Conservation (phyloP, 345 rosid species). For the Litchi chinensis region DNA sequence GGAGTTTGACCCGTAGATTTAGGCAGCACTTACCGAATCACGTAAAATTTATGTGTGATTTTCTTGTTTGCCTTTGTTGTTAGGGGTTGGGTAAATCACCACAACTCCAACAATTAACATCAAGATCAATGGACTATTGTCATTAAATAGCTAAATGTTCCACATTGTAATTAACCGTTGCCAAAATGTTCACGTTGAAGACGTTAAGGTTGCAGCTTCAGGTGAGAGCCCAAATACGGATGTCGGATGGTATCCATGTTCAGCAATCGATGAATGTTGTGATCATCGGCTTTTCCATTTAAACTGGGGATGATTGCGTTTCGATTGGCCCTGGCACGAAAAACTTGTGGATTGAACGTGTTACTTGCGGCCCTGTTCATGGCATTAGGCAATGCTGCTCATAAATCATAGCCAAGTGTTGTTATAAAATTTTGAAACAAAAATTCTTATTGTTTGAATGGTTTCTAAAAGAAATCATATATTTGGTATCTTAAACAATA, state of each 20-base stretch:
- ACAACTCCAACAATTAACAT: slow-evolving; percentile 19
- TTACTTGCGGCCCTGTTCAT: slow-evolving; percentile 36
- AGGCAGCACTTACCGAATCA: no score
- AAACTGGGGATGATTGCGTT: slow-evolving; percentile 35
- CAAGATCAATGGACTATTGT: slow-evolving; percentile 17
- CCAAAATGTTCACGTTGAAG: slow-evolving; percentile 19
- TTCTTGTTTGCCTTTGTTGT: no score
- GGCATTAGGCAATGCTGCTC: slow-evolving; percentile 23
- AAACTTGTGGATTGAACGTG: slow-evolving; percentile 21
- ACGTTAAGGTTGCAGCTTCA: slow-evolving; percentile 21
- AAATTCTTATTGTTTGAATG: no score
- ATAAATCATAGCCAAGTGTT: no score
- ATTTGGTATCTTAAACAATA: no score
- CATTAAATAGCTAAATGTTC: slow-evolving; percentile 33
- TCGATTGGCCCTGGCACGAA: slow-evolving; percentile 29
- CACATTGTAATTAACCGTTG: slow-evolving; percentile 28
- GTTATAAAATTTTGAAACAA: no score
- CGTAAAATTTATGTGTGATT: no score
- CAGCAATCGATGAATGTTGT: slow-evolving; percentile 19
- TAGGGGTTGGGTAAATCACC: no score
- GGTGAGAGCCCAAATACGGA: slow-evolving; percentile 34
- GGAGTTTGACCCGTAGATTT: no score
- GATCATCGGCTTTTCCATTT: slow-evolving; percentile 14
- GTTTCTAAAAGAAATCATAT: background rate
- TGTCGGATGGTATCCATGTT: slow-evolving; percentile 35